Evolutionary conservation across 805 yeast genomes (phyloP).

Genomic region (Priceomyces fermenticarens): DNA sequence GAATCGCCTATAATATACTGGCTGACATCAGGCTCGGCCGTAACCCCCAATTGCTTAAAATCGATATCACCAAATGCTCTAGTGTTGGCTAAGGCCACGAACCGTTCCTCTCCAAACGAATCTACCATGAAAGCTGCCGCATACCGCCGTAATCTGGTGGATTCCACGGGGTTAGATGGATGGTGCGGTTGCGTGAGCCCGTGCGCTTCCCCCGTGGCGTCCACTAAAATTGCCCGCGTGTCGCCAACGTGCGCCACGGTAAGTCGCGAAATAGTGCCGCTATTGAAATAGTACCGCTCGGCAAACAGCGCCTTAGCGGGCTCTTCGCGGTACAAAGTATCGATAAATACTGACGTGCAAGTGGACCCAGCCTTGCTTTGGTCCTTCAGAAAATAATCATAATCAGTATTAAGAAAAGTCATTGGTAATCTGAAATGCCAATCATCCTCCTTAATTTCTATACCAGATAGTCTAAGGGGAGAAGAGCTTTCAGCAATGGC

Average conservation of each 20-base stretch:
- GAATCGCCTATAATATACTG: slow-evolving; percentile 65
- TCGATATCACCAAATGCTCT: slow-evolving; percentile 87
- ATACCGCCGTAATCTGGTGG: slow-evolving; percentile 63
- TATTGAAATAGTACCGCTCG: slow-evolving; percentile 55
- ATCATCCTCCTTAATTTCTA: slow-evolving; percentile 44
- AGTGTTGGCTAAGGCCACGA: slow-evolving; percentile 82
- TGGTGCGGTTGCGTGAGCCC: slow-evolving; percentile 80
- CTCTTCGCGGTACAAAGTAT: slow-evolving; percentile 39
- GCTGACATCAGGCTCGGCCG: slow-evolving; percentile 87
- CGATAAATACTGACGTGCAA: slow-evolving; percentile 62
- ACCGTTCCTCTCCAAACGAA: slow-evolving; percentile 90
- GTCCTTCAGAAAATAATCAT: slow-evolving; percentile 45
- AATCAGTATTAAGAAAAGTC: slow-evolving; percentile 65
- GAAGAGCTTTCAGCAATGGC: slow-evolving; percentile 18
- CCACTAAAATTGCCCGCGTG: slow-evolving; percentile 83
- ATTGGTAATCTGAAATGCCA: slow-evolving; percentile 58
- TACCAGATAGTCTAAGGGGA: slow-evolving; percentile 11
- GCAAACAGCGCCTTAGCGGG: no score
- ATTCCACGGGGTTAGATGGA: slow-evolving; percentile 79
- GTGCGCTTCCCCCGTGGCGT: slow-evolving; percentile 74
- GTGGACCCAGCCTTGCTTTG: slow-evolving; percentile 63
- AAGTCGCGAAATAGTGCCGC: slow-evolving; percentile 62
- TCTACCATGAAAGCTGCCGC: slow-evolving; percentile 69
- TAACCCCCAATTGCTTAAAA: slow-evolving; percentile 79
- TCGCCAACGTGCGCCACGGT: slow-evolving; percentile 92